A percentile compares a stretch with the other conserved stretches of the same genome.
These are phyloP conservation scores for Violaceomyces palustris DNA, from an alignment of 1,284 basidiomycete genomes.

Conservation along the genomic window DNA sequence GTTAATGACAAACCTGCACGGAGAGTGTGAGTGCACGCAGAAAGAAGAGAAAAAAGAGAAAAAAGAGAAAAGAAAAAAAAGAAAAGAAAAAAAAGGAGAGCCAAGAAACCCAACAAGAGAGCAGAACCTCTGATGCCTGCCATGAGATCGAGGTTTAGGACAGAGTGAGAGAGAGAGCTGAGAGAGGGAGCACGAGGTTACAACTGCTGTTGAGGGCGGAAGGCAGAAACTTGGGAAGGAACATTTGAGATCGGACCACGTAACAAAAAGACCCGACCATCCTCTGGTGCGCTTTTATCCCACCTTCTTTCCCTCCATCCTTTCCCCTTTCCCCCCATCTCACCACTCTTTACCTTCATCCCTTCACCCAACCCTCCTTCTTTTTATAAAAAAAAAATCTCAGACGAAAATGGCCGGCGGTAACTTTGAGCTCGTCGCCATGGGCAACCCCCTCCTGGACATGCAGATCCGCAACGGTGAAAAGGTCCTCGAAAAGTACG, in stretches of 20 bases:
- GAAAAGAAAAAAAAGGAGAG: not conserved
- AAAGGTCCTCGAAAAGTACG: slow-evolving; percentile 81
- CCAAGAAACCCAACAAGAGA: too few relatives aligned
- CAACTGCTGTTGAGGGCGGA: too few relatives aligned
- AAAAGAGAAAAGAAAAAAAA: not conserved
- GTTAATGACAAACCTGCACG: too few relatives aligned
- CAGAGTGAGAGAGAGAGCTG: too few relatives aligned
- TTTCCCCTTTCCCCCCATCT: not conserved
- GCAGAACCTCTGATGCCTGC: too few relatives aligned
- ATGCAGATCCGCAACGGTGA: slow-evolving; percentile 64
- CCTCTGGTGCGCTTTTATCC: too few relatives aligned
- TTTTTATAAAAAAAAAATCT: not conserved
- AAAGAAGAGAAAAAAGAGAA: not conserved
- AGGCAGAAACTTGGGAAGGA: too few relatives aligned
- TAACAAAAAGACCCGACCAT: too few relatives aligned
- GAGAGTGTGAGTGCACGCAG: slow-evolving; percentile 3
- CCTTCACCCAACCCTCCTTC: slow-evolving; percentile 1
- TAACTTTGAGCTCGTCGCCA: slow-evolving; percentile 49
- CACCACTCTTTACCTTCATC: not conserved
- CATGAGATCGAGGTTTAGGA: too few relatives aligned
- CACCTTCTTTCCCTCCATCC: too few relatives aligned
- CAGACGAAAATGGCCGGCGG: slow-evolving; percentile 21
- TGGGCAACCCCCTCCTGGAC: slow-evolving; percentile 54
- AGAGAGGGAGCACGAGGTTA: too few relatives aligned
- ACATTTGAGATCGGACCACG: too few relatives aligned